Conservation (phyloP, 164 flowering plant genomes). For the Vitis rupestris region DNA sequence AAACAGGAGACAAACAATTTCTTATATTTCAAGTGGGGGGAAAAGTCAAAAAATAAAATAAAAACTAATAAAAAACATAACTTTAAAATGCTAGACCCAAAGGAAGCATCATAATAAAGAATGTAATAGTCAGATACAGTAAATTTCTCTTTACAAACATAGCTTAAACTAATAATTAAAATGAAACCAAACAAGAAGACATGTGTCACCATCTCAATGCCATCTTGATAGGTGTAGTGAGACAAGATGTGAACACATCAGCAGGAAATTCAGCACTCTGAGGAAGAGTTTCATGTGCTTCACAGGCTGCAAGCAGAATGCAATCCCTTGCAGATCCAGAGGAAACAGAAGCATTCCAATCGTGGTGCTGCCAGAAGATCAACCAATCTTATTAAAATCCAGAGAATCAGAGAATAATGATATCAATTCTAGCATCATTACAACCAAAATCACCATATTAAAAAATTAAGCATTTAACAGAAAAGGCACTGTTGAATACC, state of each 20-base stretch:
- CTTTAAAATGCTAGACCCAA: not conserved
- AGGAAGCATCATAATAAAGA: not conserved
- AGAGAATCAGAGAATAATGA: not conserved
- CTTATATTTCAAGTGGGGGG: not conserved
- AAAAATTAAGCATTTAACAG: not conserved
- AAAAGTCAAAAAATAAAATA: not conserved
- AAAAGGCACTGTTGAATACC: conserved; percentile 33
- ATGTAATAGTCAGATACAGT: not conserved
- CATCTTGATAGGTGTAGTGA: conserved; percentile 98
- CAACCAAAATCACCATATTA: not conserved
- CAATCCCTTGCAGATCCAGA: conserved; percentile 71
- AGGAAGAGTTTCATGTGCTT: conserved; percentile 96
- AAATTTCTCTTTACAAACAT: not conserved
- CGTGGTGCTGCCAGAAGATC: conserved; percentile 52
- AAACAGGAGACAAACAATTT: not conserved
- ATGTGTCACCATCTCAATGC: conserved; percentile 78
- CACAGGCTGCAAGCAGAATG: conserved; percentile 96
- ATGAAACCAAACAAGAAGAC: not conserved
- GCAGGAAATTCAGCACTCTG: conserved; percentile 98
- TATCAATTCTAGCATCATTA: not conserved
- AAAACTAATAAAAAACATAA: not conserved
- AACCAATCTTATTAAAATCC: conserved; percentile 6
- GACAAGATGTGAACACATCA: conserved; percentile 95
- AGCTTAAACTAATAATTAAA: not conserved
- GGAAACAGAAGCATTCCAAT: conserved; percentile 49